Base-by-base conservation (phyloP, 2,329 filamentous ascomycete species). In the Aspergillus nomiae region DNA sequence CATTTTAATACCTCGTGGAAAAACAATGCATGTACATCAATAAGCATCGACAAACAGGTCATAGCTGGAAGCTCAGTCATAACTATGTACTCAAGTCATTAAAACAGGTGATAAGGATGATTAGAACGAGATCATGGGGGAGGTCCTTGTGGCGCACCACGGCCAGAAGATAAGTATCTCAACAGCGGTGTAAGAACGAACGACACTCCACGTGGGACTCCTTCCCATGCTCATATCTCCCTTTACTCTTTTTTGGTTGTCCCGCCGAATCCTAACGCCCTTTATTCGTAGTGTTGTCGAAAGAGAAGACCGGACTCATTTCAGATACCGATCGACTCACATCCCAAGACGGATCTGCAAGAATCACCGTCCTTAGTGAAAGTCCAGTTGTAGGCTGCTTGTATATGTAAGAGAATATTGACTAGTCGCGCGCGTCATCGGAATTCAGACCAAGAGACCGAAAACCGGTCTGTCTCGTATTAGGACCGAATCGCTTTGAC, bases 41-140 rank as follows among this genome's bases (percentile, higher is more conserved):
- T 36, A 38, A 55, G 32, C 3, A 55, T 38, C 26, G 51, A 28
- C 14, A 36, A 21, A 9, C 32, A 55, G 51, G 51, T 55, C 51
- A 38, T 55, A 55, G 51, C 32, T 32, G 12, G 28, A 32, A 51
- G 28, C 48, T 51, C 51, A 26, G 51, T 55, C 51, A 55, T 55
- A 55, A 55, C 11, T 58, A 58, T 58, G 56, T 58, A 51, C 56
- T 58, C 5, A 12, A 38, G 24, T 58, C 56, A 58, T 58, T 19
- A 51, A 28, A 38, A 14, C 28, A 58, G 26, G 34, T 12, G 26
- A 32, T 38, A 38, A 38, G 51, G n/a, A 55, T 8, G 34, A 24
- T 38, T 19, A 24, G 21, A 54, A 21, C 30, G 51, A 55, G 51
- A 38, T 24, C 51, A 38, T 26, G 51, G n/a, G 32, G 16, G 19